Percentiles rank a stretch among this genome's conserved stretches.
Evolutionary conservation across 2,329 filamentous ascomycete species (phyloP).

Genomic region (Xylariomycetidae sp.): DNA sequence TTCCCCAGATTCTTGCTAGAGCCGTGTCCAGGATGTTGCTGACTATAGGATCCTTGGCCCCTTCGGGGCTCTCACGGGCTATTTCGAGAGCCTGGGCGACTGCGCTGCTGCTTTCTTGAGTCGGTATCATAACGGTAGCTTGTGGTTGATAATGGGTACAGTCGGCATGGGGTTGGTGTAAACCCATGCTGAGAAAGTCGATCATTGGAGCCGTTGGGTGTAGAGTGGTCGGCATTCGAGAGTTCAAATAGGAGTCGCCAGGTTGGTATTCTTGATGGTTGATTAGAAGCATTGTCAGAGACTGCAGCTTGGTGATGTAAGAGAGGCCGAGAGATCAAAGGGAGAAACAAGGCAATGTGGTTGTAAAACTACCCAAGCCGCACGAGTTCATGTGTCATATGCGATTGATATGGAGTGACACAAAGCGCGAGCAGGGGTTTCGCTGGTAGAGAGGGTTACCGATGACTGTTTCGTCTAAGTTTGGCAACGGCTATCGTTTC

Average conservation of each 20-base stretch:
- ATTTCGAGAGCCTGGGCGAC: constrained; percentile 69
- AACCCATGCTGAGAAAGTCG: constrained; percentile 15
- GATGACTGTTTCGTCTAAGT: constrained; percentile 1
- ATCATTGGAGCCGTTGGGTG: constrained; percentile 7
- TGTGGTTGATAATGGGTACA: constrained; percentile 8
- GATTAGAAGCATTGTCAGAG: constrained; percentile 1
- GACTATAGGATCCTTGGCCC: constrained; percentile 57
- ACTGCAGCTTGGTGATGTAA: background rate
- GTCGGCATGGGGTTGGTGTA: too few relatives aligned
- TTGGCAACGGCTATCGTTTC: background rate
- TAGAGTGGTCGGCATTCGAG: constrained; percentile 6
- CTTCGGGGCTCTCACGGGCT: constrained; percentile 68
- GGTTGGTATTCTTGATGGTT: constrained; percentile 7
- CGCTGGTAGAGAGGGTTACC: background rate
- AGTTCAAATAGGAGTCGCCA: constrained; percentile 8
- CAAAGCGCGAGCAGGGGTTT: constrained; percentile 2
- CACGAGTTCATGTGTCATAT: too few relatives aligned
- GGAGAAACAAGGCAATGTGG: background rate
- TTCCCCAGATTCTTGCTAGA: constrained; percentile 61
- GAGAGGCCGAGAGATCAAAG: constrained; percentile 1
- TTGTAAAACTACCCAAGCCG: too few relatives aligned
- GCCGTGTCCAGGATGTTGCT: constrained; percentile 61
- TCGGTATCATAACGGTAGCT: constrained; percentile 3
- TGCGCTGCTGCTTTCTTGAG: constrained; percentile 28
- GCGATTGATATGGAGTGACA: too few relatives aligned